Evolutionary conservation across 1,284 basidiomycete species (phyloP).

Genomic region (Dichomitus squalens): DNA sequence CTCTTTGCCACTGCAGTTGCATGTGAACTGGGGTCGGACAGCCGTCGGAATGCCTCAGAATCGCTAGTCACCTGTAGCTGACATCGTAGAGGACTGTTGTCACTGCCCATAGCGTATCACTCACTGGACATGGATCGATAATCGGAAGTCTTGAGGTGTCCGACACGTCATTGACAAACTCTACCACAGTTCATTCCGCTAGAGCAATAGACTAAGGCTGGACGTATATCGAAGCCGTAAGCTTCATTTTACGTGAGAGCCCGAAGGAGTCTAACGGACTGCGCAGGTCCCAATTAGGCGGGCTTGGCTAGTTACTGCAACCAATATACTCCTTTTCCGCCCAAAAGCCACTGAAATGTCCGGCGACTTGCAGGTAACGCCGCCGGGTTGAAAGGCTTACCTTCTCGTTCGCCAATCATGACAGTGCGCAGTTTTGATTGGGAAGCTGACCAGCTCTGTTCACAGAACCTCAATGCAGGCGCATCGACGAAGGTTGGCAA

Average conservation of each 20-base stretch:
- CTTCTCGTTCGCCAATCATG: background rate
- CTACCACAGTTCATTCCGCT: background rate
- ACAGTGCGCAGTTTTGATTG: background rate
- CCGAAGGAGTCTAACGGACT: background rate
- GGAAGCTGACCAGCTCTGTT: background rate
- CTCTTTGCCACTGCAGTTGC: background rate
- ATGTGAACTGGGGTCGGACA: background rate
- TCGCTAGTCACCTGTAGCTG: background rate
- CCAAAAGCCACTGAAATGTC: background rate
- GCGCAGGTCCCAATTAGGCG: background rate
- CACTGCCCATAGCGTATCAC: background rate
- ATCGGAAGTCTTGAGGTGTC: background rate
- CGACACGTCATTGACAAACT: background rate
- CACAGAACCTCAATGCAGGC: background rate
- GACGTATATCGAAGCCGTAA: background rate
- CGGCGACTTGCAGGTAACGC: background rate
- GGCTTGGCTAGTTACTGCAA: background rate
- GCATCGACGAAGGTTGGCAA: background rate
- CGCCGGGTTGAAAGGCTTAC: background rate
- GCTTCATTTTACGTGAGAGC: background rate
- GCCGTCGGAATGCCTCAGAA: conserved; percentile 9
- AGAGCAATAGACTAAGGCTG: background rate
- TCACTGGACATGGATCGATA: background rate
- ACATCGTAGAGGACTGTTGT: background rate
- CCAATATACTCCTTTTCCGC: background rate